Conservation (phyloP, 75 land plant genomes). For the Pinus albicaulis region DNA sequence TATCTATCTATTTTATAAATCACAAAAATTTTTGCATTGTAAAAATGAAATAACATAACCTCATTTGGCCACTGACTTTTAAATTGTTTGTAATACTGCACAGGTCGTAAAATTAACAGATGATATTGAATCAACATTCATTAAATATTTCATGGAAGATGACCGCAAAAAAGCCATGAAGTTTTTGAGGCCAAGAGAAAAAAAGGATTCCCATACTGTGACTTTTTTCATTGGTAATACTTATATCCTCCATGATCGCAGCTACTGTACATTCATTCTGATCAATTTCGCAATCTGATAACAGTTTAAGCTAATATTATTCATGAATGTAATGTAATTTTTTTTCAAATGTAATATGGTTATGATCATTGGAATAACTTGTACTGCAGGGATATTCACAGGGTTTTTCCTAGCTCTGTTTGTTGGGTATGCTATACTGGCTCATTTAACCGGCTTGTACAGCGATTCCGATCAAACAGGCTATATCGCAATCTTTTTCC, state of each 20-base stretch:
- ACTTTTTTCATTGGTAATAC: slow-evolving; percentile 93
- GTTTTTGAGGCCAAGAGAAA: slow-evolving; percentile 66
- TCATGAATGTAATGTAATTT: no score
- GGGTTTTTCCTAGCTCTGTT: slow-evolving; percentile 64
- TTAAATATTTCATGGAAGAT: slow-evolving; percentile 61
- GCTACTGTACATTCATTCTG: not conserved
- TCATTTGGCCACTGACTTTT: not conserved
- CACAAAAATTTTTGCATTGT: no score
- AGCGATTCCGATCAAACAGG: slow-evolving; percentile 10
- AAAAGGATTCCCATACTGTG: slow-evolving; percentile 75
- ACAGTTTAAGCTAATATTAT: no score
- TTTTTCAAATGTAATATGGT: no score
- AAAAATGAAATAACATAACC: not conserved
- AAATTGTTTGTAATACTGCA: not conserved
- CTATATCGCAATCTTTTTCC: slow-evolving; percentile 50
- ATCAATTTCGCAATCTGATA: no score
- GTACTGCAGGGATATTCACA: slow-evolving; percentile 73
- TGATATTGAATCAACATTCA: slow-evolving; percentile 80
- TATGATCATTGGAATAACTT: no score
- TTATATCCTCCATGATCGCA: not conserved
- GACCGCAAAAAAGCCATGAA: slow-evolving; percentile 87
- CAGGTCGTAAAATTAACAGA: slow-evolving; percentile 69
- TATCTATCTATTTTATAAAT: no score
- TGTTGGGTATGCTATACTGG: slow-evolving; percentile 45
- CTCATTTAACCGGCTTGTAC: slow-evolving; percentile 51